Evolutionary conservation across 2,329 filamentous ascomycete genomes (phyloP).

Genomic region (Colletotrichum tropicicola): DNA sequence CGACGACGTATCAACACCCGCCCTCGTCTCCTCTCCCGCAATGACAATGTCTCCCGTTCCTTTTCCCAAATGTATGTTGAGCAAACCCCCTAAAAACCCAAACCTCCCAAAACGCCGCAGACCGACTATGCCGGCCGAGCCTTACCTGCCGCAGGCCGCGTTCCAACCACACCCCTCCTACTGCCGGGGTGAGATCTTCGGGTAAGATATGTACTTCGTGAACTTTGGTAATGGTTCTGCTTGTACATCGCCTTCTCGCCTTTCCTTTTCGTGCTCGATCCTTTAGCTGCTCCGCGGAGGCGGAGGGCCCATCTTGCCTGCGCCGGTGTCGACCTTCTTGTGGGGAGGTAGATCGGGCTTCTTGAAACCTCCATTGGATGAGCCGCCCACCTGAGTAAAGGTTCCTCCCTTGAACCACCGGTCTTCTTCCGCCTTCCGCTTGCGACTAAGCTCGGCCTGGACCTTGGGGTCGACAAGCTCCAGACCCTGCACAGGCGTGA

Average conservation of each 20-base stretch:
- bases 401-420: conserved; percentile 97
- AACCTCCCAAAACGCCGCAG: conserved; percentile 17
- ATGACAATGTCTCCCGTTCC: not conserved
- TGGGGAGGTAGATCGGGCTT: conserved; percentile 77
- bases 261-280: not conserved
- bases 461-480: conserved; percentile 95
- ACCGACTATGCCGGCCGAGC: conserved; percentile 12
- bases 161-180: not conserved
- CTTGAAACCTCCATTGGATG: conserved; percentile 77
- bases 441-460: conserved; percentile 85
- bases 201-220: conserved; percentile 2
- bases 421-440: conserved; percentile 93
- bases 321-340: conserved; percentile 77
- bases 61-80: not conserved
- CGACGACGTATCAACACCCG: not conserved
- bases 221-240: not conserved
- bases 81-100: not conserved
- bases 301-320: conserved; percentile 59
- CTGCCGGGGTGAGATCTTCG: not conserved
- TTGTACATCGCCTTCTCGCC: not conserved
- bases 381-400: conserved; percentile 83
- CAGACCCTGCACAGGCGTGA: conserved; percentile 93
- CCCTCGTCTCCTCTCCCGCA: not conserved
- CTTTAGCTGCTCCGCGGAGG: conserved; percentile 31
- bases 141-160: not conserved